phyloP scores from a whole-genome alignment of 768 basidiomycete species.

The Cystobasidiopsis lactophilus region DNA sequence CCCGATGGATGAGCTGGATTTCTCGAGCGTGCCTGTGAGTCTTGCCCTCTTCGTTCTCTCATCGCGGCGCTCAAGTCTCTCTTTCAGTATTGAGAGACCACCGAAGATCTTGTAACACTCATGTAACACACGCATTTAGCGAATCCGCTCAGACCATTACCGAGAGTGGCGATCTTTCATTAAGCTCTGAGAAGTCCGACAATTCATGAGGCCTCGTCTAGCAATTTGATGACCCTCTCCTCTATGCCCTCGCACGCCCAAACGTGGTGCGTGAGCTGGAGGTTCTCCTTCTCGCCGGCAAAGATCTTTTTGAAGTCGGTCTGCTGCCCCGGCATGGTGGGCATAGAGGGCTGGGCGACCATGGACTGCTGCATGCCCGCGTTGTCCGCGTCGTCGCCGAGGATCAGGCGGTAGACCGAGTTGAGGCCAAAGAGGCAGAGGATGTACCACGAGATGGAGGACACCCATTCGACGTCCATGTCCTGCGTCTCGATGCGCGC shows the following conservation, averaged over 20 bases:
- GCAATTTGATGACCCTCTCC: conserved; percentile 23
- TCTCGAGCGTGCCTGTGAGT: conserved; percentile 11
- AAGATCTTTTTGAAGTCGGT: conserved; percentile 80
- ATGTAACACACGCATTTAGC: too few species aligned
- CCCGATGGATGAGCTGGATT: conserved; percentile 4
- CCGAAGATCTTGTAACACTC: too few species aligned
- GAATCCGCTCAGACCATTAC: neutral
- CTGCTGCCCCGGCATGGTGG: conserved; percentile 26
- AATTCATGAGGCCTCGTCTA: conserved; percentile 9
- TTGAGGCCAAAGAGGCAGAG: conserved; percentile 96
- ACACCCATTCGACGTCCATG: conserved; percentile 98
- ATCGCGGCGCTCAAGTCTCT: too few species aligned
- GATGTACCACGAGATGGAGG: conserved; percentile 97
- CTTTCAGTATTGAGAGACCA: too few species aligned
- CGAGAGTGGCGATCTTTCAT: neutral
- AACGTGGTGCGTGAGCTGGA: conserved; percentile 41
- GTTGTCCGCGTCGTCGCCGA: conserved; percentile 67
- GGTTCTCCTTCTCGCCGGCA: conserved; percentile 74
- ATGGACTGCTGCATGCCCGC: conserved; percentile 43
- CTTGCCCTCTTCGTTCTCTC: neutral
- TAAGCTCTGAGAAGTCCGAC: neutral
- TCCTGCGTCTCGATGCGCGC: conserved; percentile 83
- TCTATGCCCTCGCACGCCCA: conserved; percentile 29
- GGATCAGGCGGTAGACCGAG: conserved; percentile 76
- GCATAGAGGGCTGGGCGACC: conserved; percentile 22